Evolutionary conservation across 208 protist species (phyloP).

Genomic region (Phytomonas serpens): DNA sequence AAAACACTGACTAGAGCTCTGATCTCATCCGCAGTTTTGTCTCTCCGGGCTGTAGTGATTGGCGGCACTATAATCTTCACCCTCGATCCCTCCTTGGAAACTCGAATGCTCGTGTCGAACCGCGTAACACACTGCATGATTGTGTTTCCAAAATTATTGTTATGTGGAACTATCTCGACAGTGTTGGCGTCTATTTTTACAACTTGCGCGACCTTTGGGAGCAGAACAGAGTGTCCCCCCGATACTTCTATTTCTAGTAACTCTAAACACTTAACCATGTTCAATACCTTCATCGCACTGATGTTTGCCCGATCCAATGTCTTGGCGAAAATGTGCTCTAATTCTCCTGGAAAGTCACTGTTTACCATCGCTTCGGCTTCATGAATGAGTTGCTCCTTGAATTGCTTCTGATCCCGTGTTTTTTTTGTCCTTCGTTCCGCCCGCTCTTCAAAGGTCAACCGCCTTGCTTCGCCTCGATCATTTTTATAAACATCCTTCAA

Average conservation of each 20-base stretch:
- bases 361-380: slow-evolving; percentile 60
- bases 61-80: slow-evolving; percentile 60
- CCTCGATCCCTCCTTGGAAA: slow-evolving; percentile 59
- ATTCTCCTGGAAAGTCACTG: slow-evolving; percentile 70
- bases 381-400: slow-evolving; percentile 49
- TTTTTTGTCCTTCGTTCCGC: slow-evolving; percentile 71
- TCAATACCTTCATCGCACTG: slow-evolving; percentile 78
- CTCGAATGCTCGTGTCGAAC: slow-evolving; percentile 64
- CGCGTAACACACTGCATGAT: slow-evolving; percentile 65
- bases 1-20: slow-evolving; percentile 32
- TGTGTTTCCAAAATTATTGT: slow-evolving; percentile 29
- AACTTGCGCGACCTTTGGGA: slow-evolving; percentile 71
- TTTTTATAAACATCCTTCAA: slow-evolving; percentile 57
- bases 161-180: slow-evolving; percentile 64
- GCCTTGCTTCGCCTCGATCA: slow-evolving; percentile 62
- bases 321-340: slow-evolving; percentile 49
- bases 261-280: slow-evolving; percentile 86
- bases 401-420: slow-evolving; percentile 46
- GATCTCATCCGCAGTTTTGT: slow-evolving; percentile 56
- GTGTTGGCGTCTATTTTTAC: slow-evolving; percentile 50
- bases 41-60: slow-evolving; percentile 62
- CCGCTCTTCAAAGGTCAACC: slow-evolving; percentile 79
- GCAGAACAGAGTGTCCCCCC: slow-evolving; percentile 46
- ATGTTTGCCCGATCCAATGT: slow-evolving; percentile 67
- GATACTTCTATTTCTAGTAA: slow-evolving; percentile 61